Base-by-base conservation (phyloP, 2,329 filamentous ascomycete genomes). In the Fusarium beomiforme region DNA sequence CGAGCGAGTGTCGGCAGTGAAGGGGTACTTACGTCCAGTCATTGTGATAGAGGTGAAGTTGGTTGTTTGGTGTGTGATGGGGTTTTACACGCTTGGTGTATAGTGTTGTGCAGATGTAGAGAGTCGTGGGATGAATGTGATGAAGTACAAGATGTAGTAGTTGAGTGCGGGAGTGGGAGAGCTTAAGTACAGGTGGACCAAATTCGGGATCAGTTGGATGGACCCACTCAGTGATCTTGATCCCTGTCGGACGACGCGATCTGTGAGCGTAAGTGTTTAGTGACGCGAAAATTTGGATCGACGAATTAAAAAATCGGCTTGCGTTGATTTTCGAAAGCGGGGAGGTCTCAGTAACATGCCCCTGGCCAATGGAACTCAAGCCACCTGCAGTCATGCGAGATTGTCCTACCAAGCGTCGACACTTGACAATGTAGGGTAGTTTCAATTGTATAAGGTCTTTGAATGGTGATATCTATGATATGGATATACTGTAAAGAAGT, bases 1-100 rank as follows among this genome's bases (percentile, higher is more conserved):
- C 21, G 36, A 41, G n/a, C 13, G 16, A 5, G 24, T 19, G 26
- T 31, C 8, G 21, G 50, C 9, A 14, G 23, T 21, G n/a, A 33
- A 14, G 33, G 49, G 61, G 47, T 75, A 89, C 89, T 90, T 88
- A 91, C 89, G 89, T 89, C 89, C 89, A 89, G 89, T 91, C 89
- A 91, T 91, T 64, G 83, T 90, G 87, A 85, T 80, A 76, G 75
- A 53, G 72, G 42, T 81, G 76, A 75, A 43, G 71, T 36, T 53
- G 42, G 74, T 72, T 72, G 59, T 56, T 59, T 64, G 65, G 44
- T 50, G 53, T 43, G 51, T 66, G 64, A 43, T 56, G 31, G 31
- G 36, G 34, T 41, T 53, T 43, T 74, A 71, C 64, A 74, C 71
- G 34, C 49, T 59, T 37, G 36, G 56, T 66, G 59, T 71, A 65